Evolutionary conservation across 179 eudicot genomes (phyloP).

Genomic region (Beta lomatogona): DNA sequence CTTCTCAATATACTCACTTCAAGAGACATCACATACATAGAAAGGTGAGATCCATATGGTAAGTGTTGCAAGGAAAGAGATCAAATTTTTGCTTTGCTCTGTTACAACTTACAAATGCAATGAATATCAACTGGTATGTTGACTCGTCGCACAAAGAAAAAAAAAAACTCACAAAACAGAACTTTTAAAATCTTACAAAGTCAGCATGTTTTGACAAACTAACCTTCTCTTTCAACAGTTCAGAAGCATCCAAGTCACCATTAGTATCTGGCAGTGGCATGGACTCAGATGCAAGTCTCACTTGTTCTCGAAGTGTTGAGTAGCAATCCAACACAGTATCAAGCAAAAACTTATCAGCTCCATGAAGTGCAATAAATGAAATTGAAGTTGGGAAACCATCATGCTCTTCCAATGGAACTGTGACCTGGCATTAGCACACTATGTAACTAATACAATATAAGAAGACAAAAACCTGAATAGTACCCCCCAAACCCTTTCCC

Average conservation of each 20-base stretch:
- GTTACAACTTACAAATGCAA: not conserved
- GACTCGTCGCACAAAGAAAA: not conserved
- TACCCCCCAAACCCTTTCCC: not conserved
- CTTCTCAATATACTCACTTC: not conserved
- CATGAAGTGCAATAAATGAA: slow-evolving; percentile 77
- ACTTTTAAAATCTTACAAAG: not conserved
- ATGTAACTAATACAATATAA: slow-evolving; percentile 4
- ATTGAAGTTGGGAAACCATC: slow-evolving; percentile 64
- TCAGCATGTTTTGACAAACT: not conserved
- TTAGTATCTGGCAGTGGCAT: slow-evolving; percentile 49
- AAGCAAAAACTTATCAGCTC: slow-evolving; percentile 85
- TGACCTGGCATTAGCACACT: slow-evolving; percentile 43
- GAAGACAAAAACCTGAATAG: slow-evolving; percentile 1
- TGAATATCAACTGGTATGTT: not conserved
- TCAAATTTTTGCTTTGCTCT: not conserved
- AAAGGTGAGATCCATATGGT: not conserved
- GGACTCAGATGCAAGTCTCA: slow-evolving; percentile 45
- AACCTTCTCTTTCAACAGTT: slow-evolving; percentile 87
- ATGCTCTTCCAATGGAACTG: slow-evolving; percentile 74
- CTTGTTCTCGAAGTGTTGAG: slow-evolving; percentile 64
- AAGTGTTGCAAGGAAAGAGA: not conserved
- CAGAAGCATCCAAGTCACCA: slow-evolving; percentile 72
- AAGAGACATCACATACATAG: not conserved
- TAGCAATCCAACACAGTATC: slow-evolving; percentile 82
- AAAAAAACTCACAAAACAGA: not conserved